Percentiles rank a stretch among this genome's conserved stretches.
These are phyloP conservation scores for Talaromyces borbonicus DNA, from an alignment of 495 filamentous ascomycete genomes.

Conservation along the genomic window DNA sequence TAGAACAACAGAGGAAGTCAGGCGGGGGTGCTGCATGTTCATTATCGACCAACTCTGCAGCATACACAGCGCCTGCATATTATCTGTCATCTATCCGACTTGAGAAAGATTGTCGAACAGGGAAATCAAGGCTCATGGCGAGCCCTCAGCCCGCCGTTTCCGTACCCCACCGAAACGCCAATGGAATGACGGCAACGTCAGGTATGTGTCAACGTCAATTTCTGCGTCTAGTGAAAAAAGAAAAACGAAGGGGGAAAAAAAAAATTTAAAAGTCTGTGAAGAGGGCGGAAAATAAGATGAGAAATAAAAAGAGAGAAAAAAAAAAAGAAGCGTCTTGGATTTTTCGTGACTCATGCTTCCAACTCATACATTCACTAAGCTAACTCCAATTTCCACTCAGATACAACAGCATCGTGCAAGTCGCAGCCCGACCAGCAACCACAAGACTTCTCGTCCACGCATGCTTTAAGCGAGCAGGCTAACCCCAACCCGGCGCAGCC, in stretches of 20 bases:
- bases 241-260: not conserved
- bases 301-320: not conserved
- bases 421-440: not conserved
- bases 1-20: not conserved
- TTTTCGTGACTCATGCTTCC: no score
- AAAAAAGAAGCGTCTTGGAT: no score
- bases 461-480: constrained; percentile 2
- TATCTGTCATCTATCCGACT: constrained; percentile 1
- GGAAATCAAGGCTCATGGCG: constrained; percentile 4
- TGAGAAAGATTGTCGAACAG: not conserved
- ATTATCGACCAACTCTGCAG: not conserved
- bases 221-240: not conserved
- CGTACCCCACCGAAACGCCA: constrained; percentile 5
- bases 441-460: not conserved
- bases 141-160: constrained; percentile 7
- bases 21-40: constrained; percentile 6
- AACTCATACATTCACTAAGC: no score
- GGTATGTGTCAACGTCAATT: constrained; percentile 8
- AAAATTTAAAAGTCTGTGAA: no score
- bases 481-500: constrained; percentile 5
- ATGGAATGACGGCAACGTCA: constrained; percentile 7
- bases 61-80: not conserved
- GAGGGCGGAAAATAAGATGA: no score
- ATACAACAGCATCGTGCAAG: constrained; percentile 2
- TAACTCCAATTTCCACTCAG: not conserved